Evolutionary conservation across 1,284 basidiomycete species (phyloP).

Genomic region (Apiotrichum akiyoshidainum): DNA sequence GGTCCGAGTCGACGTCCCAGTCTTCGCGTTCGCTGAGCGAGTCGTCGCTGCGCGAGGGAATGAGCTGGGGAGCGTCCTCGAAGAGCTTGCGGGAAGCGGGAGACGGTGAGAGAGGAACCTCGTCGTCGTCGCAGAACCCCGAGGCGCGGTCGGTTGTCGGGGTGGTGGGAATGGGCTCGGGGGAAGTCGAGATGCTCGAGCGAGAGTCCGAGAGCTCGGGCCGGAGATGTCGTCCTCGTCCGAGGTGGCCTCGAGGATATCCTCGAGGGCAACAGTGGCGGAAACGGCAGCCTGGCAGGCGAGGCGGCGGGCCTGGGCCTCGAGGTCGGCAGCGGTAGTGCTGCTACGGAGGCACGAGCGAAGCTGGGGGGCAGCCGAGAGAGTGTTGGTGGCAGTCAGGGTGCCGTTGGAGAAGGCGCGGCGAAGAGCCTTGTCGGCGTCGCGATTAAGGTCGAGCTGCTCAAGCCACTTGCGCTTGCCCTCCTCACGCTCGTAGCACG

Average conservation of each 20-base stretch:
- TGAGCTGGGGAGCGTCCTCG: constrained; percentile 11
- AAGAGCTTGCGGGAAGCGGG: background rate
- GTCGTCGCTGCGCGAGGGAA: constrained; percentile 3
- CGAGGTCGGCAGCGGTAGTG: constrained; percentile 30
- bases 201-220: constrained; percentile 20
- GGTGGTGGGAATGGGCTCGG: constrained; percentile 17
- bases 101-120: background rate
- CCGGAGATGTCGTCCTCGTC: constrained; percentile 10
- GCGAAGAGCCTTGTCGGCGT: constrained; percentile 40
- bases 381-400: constrained; percentile 7
- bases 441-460: constrained; percentile 38
- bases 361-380: constrained; percentile 24
- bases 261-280: constrained; percentile 8
- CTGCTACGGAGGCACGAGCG: constrained; percentile 30
- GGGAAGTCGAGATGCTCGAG: constrained; percentile 10
- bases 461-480: constrained; percentile 47
- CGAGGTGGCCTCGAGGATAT: constrained; percentile 12
- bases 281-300: background rate
- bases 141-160: constrained; percentile 12
- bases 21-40: constrained; percentile 9
- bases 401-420: constrained; percentile 41
- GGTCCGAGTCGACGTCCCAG: constrained; percentile 8
- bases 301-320: constrained; percentile 4
- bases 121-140: constrained; percentile 1
- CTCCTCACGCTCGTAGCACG: constrained; percentile 46